Conservation (phyloP, 1,284 basidiomycete genomes). For the Agroathelia rolfsii region DNA sequence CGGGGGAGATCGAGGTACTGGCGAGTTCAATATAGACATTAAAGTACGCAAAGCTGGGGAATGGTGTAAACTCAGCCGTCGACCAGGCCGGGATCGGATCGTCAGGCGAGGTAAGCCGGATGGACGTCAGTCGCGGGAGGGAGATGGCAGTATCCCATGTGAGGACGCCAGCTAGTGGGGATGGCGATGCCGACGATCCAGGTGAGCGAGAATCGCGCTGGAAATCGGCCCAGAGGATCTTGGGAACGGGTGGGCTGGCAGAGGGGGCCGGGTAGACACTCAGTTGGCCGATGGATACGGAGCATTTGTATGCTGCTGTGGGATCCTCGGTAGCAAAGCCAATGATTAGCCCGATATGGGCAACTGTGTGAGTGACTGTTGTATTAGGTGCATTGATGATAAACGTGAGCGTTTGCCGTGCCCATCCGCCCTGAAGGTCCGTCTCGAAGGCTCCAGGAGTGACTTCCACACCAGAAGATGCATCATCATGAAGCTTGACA, state of each 20-base stretch:
- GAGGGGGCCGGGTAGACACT: slow-evolving; percentile 34
- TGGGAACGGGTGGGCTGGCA: too few relatives aligned
- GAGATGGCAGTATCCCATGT: slow-evolving; percentile 46
- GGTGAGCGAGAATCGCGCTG: too few relatives aligned
- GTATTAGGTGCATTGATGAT: slow-evolving; percentile 12
- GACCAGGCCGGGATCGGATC: slow-evolving; percentile 48
- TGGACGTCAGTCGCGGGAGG: slow-evolving; percentile 26
- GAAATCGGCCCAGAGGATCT: slow-evolving; percentile 27
- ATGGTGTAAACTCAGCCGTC: slow-evolving; percentile 28
- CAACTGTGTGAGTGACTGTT: slow-evolving; percentile 14
- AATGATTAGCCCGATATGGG: slow-evolving; percentile 42
- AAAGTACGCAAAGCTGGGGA: slow-evolving; percentile 48
- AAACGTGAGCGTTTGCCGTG: slow-evolving; percentile 35
- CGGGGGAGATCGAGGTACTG: too few relatives aligned
- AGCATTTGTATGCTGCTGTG: slow-evolving; percentile 28
- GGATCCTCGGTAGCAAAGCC: slow-evolving; percentile 36
- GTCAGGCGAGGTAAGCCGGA: slow-evolving; percentile 30
- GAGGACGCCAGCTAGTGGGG: slow-evolving; percentile 33
- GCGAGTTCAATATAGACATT: slow-evolving; percentile 52
- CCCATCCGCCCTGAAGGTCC: slow-evolving; percentile 41
- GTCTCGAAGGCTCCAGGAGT: slow-evolving; percentile 22
- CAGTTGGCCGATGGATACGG: slow-evolving; percentile 49
- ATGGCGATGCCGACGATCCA: too few relatives aligned
- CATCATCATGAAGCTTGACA: slow-evolving; percentile 24
- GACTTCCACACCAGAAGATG: slow-evolving; percentile 25